Evolutionary conservation across 176 grass and related monocot species (phyloP), one percentile per base, ranked within the genome.

Genomic region (Ampelocalamus luodianensis): DNA sequence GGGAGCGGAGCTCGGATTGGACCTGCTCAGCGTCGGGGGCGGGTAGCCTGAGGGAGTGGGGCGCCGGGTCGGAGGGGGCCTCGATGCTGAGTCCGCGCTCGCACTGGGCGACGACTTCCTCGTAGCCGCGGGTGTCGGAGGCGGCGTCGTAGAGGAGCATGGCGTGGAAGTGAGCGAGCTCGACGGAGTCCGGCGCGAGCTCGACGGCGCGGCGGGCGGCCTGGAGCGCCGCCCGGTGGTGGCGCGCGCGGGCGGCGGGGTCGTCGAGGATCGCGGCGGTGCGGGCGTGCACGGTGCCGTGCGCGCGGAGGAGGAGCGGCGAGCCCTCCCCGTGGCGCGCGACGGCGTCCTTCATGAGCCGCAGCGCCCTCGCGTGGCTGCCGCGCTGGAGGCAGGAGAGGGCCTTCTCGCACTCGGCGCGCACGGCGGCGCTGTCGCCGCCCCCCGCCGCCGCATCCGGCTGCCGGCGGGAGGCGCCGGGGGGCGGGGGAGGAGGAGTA

Each of bases 111-210:
- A 83, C 39, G 56, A 90, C 93, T 14, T 90, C 86, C 76, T 98
- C 93, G 82, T 94, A 95, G 18, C 73, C 86, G 60, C 80, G 59
- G 40, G 64, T 61, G 83, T 94, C 91, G 37, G 42, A 36, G 38
- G 91, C 87, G 24, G 80, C 84, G 13, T 95, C 93, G 58, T 44
- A 94, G 40, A 95, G 82, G 64, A 98, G 81, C 40, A 77, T 65
- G 14, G 96, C 93, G 77, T 86, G 92, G 83, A 98, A 98, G 64
- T 92, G 86, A 46, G 96, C 87, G 5, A 95, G 91, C 88, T 96
- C 96, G 74, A 95, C 56, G 12, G 96, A 98, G 6, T 89, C 79
- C 27, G 96, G 96, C 11, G 90, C 89, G 3, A 98, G 91, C 64
- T 92, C 83, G 17, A 85, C 81, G 17, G 93, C 93, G 50, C 78